Conservation (phyloP, 2,329 filamentous ascomycete species). For the Nemania serpens region DNA sequence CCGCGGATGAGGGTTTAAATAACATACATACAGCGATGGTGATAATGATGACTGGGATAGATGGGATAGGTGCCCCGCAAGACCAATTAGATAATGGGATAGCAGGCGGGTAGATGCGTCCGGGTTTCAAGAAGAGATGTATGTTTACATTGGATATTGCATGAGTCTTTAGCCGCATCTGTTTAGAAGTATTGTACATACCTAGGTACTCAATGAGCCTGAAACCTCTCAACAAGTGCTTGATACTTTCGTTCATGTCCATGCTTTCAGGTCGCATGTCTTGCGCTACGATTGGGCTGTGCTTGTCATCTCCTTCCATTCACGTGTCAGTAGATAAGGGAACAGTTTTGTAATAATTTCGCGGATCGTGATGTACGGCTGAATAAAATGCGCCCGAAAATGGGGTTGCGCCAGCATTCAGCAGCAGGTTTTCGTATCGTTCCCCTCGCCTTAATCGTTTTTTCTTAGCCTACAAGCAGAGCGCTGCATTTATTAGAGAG, state of each 20-base stretch:
- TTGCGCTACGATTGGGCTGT: background rate
- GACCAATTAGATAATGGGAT: constrained; percentile 1
- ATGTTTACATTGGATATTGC: background rate
- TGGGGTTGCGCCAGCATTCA: background rate
- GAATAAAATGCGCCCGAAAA: background rate
- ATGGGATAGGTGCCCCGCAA: constrained; percentile 21
- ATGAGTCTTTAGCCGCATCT: background rate
- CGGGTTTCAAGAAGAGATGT: constrained; percentile 5
- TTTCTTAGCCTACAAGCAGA: too few relatives aligned
- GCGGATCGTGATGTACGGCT: background rate
- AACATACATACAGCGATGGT: background rate
- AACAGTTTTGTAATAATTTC: too few relatives aligned
- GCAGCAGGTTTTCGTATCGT: background rate
- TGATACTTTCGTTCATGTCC: background rate
- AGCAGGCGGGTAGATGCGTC: background rate
- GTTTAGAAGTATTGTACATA: constrained; percentile 10
- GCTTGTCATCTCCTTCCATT: background rate
- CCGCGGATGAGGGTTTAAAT: too few relatives aligned
- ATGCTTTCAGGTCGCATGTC: background rate
- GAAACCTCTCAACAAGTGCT: background rate
- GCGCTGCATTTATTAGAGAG: too few relatives aligned
- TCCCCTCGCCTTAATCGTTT: too few relatives aligned
- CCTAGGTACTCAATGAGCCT: background rate
- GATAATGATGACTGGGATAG: constrained; percentile 12
- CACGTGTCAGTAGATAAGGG: too few relatives aligned